These are phyloP conservation scores for Voacanga thouarsii DNA, from an alignment of 257 asterid species.

Conservation along the genomic window DNA sequence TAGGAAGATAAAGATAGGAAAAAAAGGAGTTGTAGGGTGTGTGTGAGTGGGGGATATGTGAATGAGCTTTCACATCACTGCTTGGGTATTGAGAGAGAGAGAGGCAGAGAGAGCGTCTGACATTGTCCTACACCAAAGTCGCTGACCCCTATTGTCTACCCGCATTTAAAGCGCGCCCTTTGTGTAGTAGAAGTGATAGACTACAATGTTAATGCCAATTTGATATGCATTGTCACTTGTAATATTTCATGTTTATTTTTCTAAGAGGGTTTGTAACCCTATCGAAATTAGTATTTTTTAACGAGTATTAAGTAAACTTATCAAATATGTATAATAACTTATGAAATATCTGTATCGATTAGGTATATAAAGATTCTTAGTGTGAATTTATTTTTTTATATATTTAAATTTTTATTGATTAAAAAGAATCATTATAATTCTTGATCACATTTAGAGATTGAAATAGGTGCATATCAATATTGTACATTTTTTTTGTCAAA, in stretches of 20 bases:
- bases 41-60: constrained; percentile 4
- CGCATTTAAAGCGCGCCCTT: constrained; percentile 86
- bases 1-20: background rate
- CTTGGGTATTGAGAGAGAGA: background rate
- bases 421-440: too few species aligned
- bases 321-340: background rate
- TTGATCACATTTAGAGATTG: background rate
- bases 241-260: background rate
- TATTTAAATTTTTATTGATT: too few species aligned
- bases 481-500: background rate
- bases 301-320: background rate
- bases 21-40: background rate
- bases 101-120: constrained; percentile 42
- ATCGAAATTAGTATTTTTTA: too few species aligned
- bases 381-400: too few species aligned
- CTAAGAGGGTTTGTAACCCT: background rate
- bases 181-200: constrained; percentile 7
- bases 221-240: constrained; percentile 30
- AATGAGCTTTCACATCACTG: constrained; percentile 54
- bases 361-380: too few species aligned
- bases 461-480: background rate
- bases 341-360: background rate
- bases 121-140: constrained; percentile 57
- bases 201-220: constrained; percentile 12
- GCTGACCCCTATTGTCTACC: constrained; percentile 69